Base-by-base conservation (phyloP, 106 monocot species). In the Alisma plantagoaquatica region DNA sequence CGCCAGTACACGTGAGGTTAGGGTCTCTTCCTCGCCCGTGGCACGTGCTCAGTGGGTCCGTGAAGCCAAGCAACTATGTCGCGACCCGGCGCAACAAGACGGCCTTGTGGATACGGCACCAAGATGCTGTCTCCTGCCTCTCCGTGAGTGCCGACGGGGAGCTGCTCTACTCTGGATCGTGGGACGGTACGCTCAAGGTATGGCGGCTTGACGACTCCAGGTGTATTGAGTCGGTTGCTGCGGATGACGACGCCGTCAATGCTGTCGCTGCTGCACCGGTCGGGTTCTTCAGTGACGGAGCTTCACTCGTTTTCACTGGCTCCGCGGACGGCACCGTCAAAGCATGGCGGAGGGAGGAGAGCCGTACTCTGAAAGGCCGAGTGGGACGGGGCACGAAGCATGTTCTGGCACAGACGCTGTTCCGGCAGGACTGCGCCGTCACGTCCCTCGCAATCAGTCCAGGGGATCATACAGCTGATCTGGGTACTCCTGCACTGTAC, bases 291-390 rank as follows among this genome's bases (percentile, higher is more conserved):
- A n/a, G n/a, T n/a, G n/a, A n/a, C n/a, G n/a, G n/a, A n/a, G n/a
- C n/a, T n/a, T n/a, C n/a, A n/a, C 46, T 76, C 4, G 73, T 89
- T 3, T 80, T 83, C 64, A 63, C 88, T 11, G 83, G 88, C 23
- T 89, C 88, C 1, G 70, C 78, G 2, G 88, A 83, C 57, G 83
- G 88, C 21, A 69, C 83, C 21, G 68, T 89, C n/a, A 83, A 79
- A 41, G 73, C 67, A 23, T 88, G 88, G 83, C 61, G 42, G 50
- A 24, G 75, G 33, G 79, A 79, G 64, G 23, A 63, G n/a, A n/a
- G n/a, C n/a, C n/a, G n/a, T n/a, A n/a, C n/a, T n/a, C n/a, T n/a
- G n/a, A n/a, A n/a, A n/a, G n/a, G n/a, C n/a, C n/a, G n/a, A 33
- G 49, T 25, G 5, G 53, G 22, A n/a, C 38, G 48, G 31, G 62